phyloP scores from a whole-genome alignment of 2,329 filamentous ascomycete genomes.

The Ambrosiella cleistominuta region DNA sequence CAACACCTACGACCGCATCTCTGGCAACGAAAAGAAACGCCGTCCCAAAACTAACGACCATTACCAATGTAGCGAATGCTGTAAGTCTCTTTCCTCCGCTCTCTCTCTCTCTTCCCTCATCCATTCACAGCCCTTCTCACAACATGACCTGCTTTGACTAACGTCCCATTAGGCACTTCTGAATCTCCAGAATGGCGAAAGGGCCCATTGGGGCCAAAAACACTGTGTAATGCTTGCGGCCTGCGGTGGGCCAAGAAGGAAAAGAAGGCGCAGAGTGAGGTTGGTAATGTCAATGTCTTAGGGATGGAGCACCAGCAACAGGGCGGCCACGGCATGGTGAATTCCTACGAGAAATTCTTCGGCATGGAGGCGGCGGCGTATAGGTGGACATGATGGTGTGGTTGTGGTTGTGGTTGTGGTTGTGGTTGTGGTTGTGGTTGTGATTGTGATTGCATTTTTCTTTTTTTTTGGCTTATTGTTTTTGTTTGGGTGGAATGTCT shows the following conservation, averaged over 20 bases:
- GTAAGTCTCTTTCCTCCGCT: constrained; percentile 26
- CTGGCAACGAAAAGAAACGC: constrained; percentile 61
- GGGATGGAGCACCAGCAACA: background rate
- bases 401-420: too few relatives aligned
- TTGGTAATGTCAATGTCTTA: background rate
- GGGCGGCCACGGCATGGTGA: background rate
- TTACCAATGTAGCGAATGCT: constrained; percentile 91
- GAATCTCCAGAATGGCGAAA: constrained; percentile 95
- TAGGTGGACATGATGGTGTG: too few relatives aligned
- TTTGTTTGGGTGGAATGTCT: background rate
- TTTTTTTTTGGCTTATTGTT: background rate
- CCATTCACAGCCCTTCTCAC: background rate
- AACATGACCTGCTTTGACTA: constrained; percentile 1
- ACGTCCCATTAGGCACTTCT: constrained; percentile 41
- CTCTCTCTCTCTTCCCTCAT: background rate
- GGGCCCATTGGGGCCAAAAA: constrained; percentile 82
- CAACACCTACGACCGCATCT: constrained; percentile 19
- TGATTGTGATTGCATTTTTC: background rate
- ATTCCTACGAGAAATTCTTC: background rate
- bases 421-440: background rate
- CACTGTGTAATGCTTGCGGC: constrained; percentile 87
- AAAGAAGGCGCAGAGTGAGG: constrained; percentile 37
- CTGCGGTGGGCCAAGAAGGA: constrained; percentile 63
- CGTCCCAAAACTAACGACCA: constrained; percentile 79
- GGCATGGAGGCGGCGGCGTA: background rate